phyloP scores from a whole-genome alignment of 495 filamentous ascomycete species.

The Pseudoneurospora amorphoporcata region DNA sequence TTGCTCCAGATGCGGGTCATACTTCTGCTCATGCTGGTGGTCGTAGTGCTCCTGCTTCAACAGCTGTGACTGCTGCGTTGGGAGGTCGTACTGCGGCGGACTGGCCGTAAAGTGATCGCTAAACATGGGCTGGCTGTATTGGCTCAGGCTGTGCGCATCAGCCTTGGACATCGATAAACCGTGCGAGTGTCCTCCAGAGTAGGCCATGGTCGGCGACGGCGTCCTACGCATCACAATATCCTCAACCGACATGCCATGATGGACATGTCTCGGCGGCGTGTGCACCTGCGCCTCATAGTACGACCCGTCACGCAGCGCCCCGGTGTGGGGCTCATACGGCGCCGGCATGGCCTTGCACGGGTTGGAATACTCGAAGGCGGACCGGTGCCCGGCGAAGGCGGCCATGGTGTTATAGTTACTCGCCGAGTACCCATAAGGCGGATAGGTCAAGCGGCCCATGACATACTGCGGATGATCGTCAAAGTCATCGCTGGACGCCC shows the following conservation, averaged over 20 bases:
- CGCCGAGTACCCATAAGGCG: constrained; percentile 14
- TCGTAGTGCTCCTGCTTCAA: background rate
- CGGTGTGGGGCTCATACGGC: constrained; percentile 41
- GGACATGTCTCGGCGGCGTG: constrained; percentile 21
- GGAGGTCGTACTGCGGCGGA: background rate
- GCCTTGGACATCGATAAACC: background rate
- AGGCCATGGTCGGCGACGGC: constrained; percentile 28
- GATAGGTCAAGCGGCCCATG: constrained; percentile 21
- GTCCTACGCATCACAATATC: constrained; percentile 42
- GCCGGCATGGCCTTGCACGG: constrained; percentile 49
- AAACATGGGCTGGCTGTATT: constrained; percentile 6
- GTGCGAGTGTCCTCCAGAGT: background rate
- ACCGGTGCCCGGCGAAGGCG: constrained; percentile 33
- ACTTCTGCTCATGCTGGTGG: background rate
- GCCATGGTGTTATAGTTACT: constrained; percentile 21
- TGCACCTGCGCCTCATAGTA: constrained; percentile 54
- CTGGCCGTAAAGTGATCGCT: background rate
- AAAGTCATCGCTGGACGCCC: constrained; percentile 18
- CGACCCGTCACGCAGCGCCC: constrained; percentile 27
- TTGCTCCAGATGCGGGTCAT: background rate
- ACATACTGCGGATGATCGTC: constrained; percentile 26
- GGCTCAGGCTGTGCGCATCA: background rate
- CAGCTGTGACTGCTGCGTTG: background rate
- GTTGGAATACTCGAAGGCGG: constrained; percentile 52
- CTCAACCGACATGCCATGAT: constrained; percentile 33